Percentiles rank a stretch among this genome's conserved stretches.
These are phyloP conservation scores for Claviceps sp. DNA, from an alignment of 2,329 filamentous ascomycete genomes.

Conservation along the genomic window DNA sequence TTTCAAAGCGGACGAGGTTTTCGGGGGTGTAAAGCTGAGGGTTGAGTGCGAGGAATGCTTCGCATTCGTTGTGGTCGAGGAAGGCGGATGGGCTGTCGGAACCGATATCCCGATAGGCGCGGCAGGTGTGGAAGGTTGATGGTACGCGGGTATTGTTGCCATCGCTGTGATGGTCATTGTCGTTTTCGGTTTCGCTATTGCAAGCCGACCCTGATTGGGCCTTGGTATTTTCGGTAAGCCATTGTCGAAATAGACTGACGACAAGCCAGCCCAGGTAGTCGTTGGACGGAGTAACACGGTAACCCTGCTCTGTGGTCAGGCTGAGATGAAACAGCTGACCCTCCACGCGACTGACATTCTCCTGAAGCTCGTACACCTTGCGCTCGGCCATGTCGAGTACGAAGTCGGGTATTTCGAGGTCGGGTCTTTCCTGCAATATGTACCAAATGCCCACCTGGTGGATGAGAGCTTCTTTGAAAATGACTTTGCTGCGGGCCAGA, in stretches of 20 bases:
- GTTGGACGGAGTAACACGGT: slow-evolving; percentile 66
- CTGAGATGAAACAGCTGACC: slow-evolving; percentile 69
- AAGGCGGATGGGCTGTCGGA: slow-evolving; percentile 46
- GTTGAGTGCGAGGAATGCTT: slow-evolving; percentile 73
- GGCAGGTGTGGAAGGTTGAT: slow-evolving; percentile 48
- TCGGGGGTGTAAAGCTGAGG: slow-evolving; percentile 76
- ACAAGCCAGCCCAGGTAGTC: slow-evolving; percentile 84
- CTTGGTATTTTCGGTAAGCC: slow-evolving; percentile 81
- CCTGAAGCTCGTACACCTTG: slow-evolving; percentile 84
- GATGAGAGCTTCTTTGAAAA: slow-evolving; percentile 76
- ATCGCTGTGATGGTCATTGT: neutral
- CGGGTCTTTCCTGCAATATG: slow-evolving; percentile 60
- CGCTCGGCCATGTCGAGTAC: slow-evolving; percentile 88
- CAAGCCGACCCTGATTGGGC: slow-evolving; percentile 38
- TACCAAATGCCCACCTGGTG: slow-evolving; percentile 96
- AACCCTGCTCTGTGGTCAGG: slow-evolving; percentile 64
- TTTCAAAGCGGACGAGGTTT: slow-evolving; percentile 74
- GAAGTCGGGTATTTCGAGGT: slow-evolving; percentile 55
- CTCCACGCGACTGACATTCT: slow-evolving; percentile 68
- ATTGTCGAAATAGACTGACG: slow-evolving; percentile 77
- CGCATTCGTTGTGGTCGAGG: slow-evolving; percentile 75
- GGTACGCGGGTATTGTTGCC: slow-evolving; percentile 21
- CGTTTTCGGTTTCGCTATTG: slow-evolving; percentile 11
- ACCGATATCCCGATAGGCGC: slow-evolving; percentile 67
- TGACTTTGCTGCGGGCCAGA: slow-evolving; percentile 68